These are phyloP conservation scores for Chenopodium berlandieri DNA, from an alignment of 148 eudicot genomes.

Conservation along the genomic window DNA sequence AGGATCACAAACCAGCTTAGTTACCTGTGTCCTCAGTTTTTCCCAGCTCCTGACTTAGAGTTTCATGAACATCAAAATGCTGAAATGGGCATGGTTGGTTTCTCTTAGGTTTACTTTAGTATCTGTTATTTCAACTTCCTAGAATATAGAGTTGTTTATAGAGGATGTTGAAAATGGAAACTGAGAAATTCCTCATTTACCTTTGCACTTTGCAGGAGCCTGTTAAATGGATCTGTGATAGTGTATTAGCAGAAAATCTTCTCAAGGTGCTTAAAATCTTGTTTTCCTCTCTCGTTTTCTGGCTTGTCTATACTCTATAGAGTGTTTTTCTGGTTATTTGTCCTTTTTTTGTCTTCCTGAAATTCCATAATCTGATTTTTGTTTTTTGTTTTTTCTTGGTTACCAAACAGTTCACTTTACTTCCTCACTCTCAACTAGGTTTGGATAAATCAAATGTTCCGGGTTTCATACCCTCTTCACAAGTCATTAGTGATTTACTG, in stretches of 20 bases:
- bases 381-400: neutral
- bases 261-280: constrained; percentile 50
- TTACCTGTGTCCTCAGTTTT: constrained; percentile 79
- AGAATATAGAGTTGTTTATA: neutral
- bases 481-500: constrained; percentile 55
- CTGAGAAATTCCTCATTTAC: constrained; percentile 20
- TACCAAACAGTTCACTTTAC: constrained; percentile 64
- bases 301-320: neutral
- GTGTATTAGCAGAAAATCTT: constrained; percentile 67
- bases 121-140: neutral
- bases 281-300: neutral
- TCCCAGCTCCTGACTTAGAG: constrained; percentile 87
- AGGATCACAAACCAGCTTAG: constrained; percentile 79
- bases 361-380: neutral
- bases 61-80: constrained; percentile 33
- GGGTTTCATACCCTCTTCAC: constrained; percentile 23
- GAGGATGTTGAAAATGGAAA: neutral
- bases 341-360: neutral
- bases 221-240: neutral
- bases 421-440: constrained; percentile 72
- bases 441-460: constrained; percentile 68
- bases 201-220: constrained; percentile 8
- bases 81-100: constrained; percentile 21
- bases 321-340: neutral
- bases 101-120: constrained; percentile 40